Evolutionary conservation across 2,329 filamentous ascomycete genomes (phyloP).

Genomic region (Ceratocystis lukuohia): DNA sequence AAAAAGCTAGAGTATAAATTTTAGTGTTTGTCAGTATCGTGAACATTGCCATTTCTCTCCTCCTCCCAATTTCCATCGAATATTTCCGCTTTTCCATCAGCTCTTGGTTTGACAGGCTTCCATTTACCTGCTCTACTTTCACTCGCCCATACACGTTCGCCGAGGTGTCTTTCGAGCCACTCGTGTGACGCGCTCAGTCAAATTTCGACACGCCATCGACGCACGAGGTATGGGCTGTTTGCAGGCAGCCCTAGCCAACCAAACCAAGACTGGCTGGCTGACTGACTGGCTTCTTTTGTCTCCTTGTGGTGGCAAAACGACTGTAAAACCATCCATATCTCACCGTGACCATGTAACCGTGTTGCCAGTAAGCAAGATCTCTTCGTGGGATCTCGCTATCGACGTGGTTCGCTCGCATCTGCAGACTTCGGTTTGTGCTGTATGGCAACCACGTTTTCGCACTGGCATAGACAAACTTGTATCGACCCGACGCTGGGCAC

Average conservation of each 20-base stretch:
- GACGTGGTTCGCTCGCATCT: constrained; percentile 36
- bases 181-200: not conserved
- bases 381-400: constrained; percentile 28
- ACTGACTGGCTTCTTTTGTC: not conserved
- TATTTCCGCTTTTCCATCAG: not conserved
- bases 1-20: not conserved
- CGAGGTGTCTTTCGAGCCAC: not conserved
- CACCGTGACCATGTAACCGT: constrained; percentile 16
- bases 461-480: constrained; percentile 39
- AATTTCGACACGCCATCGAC: not conserved
- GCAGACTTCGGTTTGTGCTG: constrained; percentile 13
- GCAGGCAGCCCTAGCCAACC: not conserved
- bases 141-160: not conserved
- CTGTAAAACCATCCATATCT: not conserved
- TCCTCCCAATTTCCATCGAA: not conserved
- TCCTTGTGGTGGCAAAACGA: not conserved
- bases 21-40: not conserved
- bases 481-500: constrained; percentile 42
- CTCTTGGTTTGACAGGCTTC: constrained; percentile 14
- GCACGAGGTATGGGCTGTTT: not conserved
- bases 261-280: not conserved
- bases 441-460: constrained; percentile 41
- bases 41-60: not conserved
- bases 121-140: not conserved
- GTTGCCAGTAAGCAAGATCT: constrained; percentile 18